Evolutionary conservation across 1,284 basidiomycete genomes (phyloP).

Genomic region (Tylopilus orsonianus): DNA sequence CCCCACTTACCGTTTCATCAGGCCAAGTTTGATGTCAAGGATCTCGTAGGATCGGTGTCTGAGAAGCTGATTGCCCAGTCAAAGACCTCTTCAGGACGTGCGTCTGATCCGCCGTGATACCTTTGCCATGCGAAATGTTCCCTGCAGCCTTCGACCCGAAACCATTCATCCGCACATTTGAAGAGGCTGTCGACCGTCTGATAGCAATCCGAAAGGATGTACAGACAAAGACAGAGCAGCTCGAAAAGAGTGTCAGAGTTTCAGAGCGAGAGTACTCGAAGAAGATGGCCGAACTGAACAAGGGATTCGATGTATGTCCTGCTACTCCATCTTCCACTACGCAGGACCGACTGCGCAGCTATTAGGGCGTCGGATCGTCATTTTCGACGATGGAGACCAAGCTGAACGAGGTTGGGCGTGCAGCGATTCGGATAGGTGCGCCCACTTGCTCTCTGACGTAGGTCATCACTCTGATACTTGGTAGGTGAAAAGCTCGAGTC

Average conservation of each 20-base stretch:
- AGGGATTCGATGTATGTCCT: slow-evolving; percentile 81
- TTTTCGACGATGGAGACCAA: slow-evolving; percentile 83
- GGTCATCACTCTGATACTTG: slow-evolving; percentile 13
- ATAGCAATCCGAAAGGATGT: slow-evolving; percentile 86
- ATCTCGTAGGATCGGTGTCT: slow-evolving; percentile 83
- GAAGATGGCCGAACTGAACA: slow-evolving; percentile 89
- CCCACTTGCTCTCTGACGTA: slow-evolving; percentile 6
- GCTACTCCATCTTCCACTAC: not conserved
- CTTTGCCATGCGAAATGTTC: slow-evolving; percentile 7
- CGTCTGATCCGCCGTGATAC: slow-evolving; percentile 34
- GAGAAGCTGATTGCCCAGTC: slow-evolving; percentile 86
- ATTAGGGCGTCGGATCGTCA: slow-evolving; percentile 77
- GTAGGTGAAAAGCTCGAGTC: slow-evolving; percentile 94
- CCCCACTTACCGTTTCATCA: slow-evolving; percentile 32
- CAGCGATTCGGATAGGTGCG: slow-evolving; percentile 90
- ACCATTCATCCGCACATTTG: slow-evolving; percentile 91
- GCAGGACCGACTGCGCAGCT: slow-evolving; percentile 6
- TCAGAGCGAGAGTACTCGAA: slow-evolving; percentile 94
- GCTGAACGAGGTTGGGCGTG: slow-evolving; percentile 93
- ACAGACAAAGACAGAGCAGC: slow-evolving; percentile 83
- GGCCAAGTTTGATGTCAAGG: slow-evolving; percentile 91
- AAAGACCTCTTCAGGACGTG: slow-evolving; percentile 80
- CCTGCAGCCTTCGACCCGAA: slow-evolving; percentile 85
- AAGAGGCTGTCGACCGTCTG: slow-evolving; percentile 85
- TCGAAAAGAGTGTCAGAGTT: slow-evolving; percentile 88